phyloP scores from a whole-genome alignment of 1,284 basidiomycete species.

The Mycosarcoma maydis region DNA sequence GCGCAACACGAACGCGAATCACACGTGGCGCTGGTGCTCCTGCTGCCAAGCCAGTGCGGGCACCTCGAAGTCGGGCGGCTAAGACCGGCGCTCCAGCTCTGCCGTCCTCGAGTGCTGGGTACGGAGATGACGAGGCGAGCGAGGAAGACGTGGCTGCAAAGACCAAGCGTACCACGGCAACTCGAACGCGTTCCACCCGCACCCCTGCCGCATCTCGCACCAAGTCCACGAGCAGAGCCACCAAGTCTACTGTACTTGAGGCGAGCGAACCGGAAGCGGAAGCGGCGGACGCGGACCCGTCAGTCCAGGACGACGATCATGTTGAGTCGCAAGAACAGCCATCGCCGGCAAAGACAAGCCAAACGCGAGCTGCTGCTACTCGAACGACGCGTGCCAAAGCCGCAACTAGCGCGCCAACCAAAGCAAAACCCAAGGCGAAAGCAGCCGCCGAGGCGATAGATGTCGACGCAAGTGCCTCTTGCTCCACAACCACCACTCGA shows the following conservation, averaged over 20 bases:
- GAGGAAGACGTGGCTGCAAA: slow-evolving; percentile 14
- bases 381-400: neutral
- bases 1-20: slow-evolving; percentile 14
- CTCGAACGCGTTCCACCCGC: slow-evolving; percentile 3
- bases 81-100: slow-evolving; percentile 3
- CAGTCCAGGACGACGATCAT: neutral
- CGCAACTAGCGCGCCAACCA: slow-evolving; percentile 8
- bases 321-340: slow-evolving; percentile 3
- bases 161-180: slow-evolving; percentile 3
- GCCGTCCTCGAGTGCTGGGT: slow-evolving; percentile 29
- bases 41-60: slow-evolving; percentile 2
- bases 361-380: neutral
- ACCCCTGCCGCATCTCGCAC: neutral
- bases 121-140: slow-evolving; percentile 39
- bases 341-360: no score
- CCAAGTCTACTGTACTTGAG: neutral
- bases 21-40: slow-evolving; percentile 10
- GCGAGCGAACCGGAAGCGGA: neutral
- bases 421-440: slow-evolving; percentile 4
- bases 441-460: neutral
- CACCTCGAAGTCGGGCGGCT: slow-evolving; percentile 5
- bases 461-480: neutral
- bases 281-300: no score
- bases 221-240: slow-evolving; percentile 1
- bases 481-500: slow-evolving; percentile 16